Base-by-base conservation (phyloP, 495 filamentous ascomycete species). In the Trichocladium uniseriatum region DNA sequence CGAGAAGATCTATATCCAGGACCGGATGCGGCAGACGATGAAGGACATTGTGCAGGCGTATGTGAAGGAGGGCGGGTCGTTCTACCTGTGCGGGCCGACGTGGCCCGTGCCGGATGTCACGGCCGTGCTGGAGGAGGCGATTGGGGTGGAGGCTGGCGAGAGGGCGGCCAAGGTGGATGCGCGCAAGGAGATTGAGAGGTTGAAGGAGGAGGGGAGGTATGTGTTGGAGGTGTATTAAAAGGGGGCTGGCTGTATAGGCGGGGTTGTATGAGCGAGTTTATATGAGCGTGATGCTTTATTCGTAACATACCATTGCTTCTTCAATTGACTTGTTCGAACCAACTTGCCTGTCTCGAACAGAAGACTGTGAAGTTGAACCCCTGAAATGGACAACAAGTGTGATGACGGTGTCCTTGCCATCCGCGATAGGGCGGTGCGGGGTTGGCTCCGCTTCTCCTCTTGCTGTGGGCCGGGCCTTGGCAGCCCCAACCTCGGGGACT, bases 21-120 rank as follows among this genome's bases (percentile, higher is more conserved):
- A 97, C 61, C 82, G 89, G 53, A 97, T 98, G 92, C 79, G 92
- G 48, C 76, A 97, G 76, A 84, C 82, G 2, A 67, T 96, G 31
- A 66, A 68, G n/a, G 86, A 95, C 44, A 89, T 98, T 47, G 79
- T 91, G 52, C 70, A 92, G 67, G 88, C 89, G 7, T 96, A 97
- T 64, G 79, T 94, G 60, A 76, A 83, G 63, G 78, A 94, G 51
- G 85, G 90, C 54, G 92, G 92, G 41, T 79, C 81, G 9, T 98
- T 98, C 72, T 98, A 98, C 69, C 81, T 98, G 19, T 98, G 92
- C 61, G 92, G 92, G 41, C 92, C 92, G 15, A 97, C 92, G 15
- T 97, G 94, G 94, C 92, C 92, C 8, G 92, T 98, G 37, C 94
- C 92, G n/a, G 94, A 98, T 70, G 92, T 98, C 20, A 95, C 89